Evolutionary conservation across 441 rosid species (phyloP), one percentile per base, ranked within the genome.

Genomic region (Pelargonium fulgidum): DNA sequence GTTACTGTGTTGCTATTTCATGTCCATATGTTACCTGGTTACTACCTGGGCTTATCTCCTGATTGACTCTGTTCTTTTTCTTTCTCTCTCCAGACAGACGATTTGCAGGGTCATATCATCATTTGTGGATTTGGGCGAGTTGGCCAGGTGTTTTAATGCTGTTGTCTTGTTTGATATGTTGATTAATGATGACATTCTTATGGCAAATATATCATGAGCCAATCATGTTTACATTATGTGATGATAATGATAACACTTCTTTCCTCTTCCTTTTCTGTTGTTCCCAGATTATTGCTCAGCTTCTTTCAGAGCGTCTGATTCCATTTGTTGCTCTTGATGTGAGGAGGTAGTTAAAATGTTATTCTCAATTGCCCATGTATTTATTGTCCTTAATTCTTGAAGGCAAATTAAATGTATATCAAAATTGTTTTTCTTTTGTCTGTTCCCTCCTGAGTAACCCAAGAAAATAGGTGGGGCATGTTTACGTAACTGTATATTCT

Each of bases 261-360:
- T 33, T 33, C 39, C 39, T 33, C 39, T 4, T 33, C 7, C 4
- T 33, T 33, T 33, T 33, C 39, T 33, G 39, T 33, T 33, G 39
- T 74, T 81, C 66, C 66, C 88, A 94, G 97, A 94, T 94, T 69
- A 89, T 94, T 69, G 97, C 99, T 56, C 99, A 94, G 86, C 99
- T 94, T 83, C 97, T 94, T 72, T 91, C 99, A 59, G 97, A 94
- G 79, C 82, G 97, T 67, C 82, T 94, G 68, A 94, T 94, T 80
- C 99, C 99, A 68, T 94, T 94, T 67, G 99, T 94, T 74, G 97
- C 97, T 61, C 96, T 94, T 67, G 99, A 94, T 65, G 93, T 94
- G 70, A 85, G 89, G 76, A 94, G 97, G 99, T 93, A 88, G 82
- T 65, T 54, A 36, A 61, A 68, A 39, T 39, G n/a, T 63, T 45